Conservation (phyloP, 345 rosid genomes). For the Iberis pinnata region DNA sequence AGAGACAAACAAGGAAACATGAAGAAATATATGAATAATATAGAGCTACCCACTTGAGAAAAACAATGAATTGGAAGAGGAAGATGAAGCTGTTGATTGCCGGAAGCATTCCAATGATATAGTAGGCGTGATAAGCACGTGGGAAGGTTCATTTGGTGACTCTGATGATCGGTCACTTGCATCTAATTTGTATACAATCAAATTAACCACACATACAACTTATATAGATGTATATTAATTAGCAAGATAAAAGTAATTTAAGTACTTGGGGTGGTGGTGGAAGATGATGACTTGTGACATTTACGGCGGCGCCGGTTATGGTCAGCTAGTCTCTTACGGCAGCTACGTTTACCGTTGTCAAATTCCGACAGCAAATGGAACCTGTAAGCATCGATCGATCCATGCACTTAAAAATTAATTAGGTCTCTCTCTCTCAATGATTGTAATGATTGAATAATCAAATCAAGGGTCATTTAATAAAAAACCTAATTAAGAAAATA, state of each 20-base stretch:
- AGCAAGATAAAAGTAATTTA: neutral
- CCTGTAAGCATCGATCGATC: too few species aligned
- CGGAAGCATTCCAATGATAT: conserved; percentile 77
- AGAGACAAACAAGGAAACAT: too few species aligned
- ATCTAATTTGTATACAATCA: too few species aligned
- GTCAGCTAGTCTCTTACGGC: conserved; percentile 89
- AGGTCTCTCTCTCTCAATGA: too few species aligned
- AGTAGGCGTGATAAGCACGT: too few species aligned
- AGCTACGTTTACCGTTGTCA: conserved; percentile 98
- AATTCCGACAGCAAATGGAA: conserved; percentile 87
- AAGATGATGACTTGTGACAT: conserved; percentile 40
- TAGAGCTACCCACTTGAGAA: conserved; percentile 57
- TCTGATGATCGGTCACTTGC: conserved; percentile 27
- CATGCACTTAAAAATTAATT: too few species aligned
- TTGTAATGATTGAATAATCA: too few species aligned
- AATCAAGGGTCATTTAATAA: too few species aligned
- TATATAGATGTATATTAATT: too few species aligned
- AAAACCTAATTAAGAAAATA: too few species aligned
- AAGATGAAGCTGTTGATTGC: conserved; percentile 45
- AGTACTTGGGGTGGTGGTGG: conserved; percentile 39
- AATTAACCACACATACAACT: neutral
- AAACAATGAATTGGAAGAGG: conserved; percentile 60
- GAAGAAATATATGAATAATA: too few species aligned
- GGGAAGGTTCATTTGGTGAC: conserved; percentile 51
- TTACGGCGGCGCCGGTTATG: conserved; percentile 93